phyloP scores from a whole-genome alignment of 2,329 filamentous ascomycete genomes.

The Aspergillus sp. region DNA sequence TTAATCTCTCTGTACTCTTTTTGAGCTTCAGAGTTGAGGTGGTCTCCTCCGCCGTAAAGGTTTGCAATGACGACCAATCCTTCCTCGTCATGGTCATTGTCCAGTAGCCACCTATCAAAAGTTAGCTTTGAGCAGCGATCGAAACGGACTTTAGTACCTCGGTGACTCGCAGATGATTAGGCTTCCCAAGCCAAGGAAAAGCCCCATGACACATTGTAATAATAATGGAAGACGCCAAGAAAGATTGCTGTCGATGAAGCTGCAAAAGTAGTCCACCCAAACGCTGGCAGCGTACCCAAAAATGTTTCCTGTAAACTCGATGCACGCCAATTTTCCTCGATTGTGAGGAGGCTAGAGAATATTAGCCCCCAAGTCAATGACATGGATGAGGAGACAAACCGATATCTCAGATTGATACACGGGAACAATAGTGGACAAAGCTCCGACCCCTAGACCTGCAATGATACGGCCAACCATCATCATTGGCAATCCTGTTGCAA shows the following conservation, averaged over 20 bases:
- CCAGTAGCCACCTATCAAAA: slow-evolving; percentile 79
- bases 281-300: slow-evolving; percentile 94
- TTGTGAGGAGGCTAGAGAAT: slow-evolving; percentile 76
- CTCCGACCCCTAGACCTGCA: slow-evolving; percentile 84
- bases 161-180: slow-evolving; percentile 96
- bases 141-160: slow-evolving; percentile 58
- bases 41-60: slow-evolving; percentile 92
- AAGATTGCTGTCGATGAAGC: slow-evolving; percentile 80
- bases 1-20: slow-evolving; percentile 99
- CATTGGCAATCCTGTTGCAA: slow-evolving; percentile 82
- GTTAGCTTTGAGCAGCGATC: slow-evolving; percentile 12
- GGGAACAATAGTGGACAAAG: slow-evolving; percentile 87
- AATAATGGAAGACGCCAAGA: slow-evolving; percentile 89
- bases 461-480: slow-evolving; percentile 84
- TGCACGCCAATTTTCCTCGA: slow-evolving; percentile 91
- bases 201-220: slow-evolving; percentile 95
- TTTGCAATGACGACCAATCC: slow-evolving; percentile 98
- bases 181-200: slow-evolving; percentile 80
- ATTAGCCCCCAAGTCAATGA: neutral
- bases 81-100: slow-evolving; percentile 97
- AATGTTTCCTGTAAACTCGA: slow-evolving; percentile 98
- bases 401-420: slow-evolving; percentile 96
- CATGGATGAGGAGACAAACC: slow-evolving; percentile 22
- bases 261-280: slow-evolving; percentile 98
- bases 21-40: slow-evolving; percentile 87